Evolutionary conservation across 1,284 basidiomycete genomes (phyloP), one percentile per base, ranked within the genome.

Genomic region (Bjerkandera adusta): DNA sequence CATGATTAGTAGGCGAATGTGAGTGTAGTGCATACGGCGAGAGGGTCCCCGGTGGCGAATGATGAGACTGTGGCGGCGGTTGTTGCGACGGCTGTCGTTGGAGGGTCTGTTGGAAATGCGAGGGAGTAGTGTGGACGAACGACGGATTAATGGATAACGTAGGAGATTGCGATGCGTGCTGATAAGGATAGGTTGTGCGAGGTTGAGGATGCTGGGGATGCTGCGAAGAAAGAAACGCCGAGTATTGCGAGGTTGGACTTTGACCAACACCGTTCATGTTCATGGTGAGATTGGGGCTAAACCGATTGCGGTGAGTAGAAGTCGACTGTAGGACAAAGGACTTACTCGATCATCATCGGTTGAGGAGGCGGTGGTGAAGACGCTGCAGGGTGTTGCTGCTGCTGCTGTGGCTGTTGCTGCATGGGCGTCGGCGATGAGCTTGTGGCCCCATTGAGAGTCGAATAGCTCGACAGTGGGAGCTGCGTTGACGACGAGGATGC

Each of bases 381-480:
- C 18, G 62, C 52, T 21, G 65, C 50, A 10, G 67, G 55, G 36
- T 65, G 61, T 42, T 58, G 64, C 36, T 59, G 59, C 22, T 51
- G 55, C 30, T 50, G 55, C 13, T 47, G 53, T 21, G 25, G 55
- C 58, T 47, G n/a, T n/a, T n/a, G n/a, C n/a, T n/a, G 57, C 47
- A 34, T 55, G 54, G 32, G 57, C 43, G 4, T 68, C 44, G 26
- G 51, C 26, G 64, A 57, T 3, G 68, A 58, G 4, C 79, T 64
- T 3, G 68, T 89, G 22, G 85, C 85, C 15, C 85, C 85, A 64
- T 88, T 86, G 44, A 89, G 63, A 24, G 81, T 80, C 11, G 85
- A 89, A 54, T 88, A 89, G 49, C 68, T 80, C 6, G 85, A 89
- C 25, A 89, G 63, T 1, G 86, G 85, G 5, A 88, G 64, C 35